phyloP scores from a whole-genome alignment of 495 filamentous ascomycete species.

The Penicillium odoratum region DNA sequence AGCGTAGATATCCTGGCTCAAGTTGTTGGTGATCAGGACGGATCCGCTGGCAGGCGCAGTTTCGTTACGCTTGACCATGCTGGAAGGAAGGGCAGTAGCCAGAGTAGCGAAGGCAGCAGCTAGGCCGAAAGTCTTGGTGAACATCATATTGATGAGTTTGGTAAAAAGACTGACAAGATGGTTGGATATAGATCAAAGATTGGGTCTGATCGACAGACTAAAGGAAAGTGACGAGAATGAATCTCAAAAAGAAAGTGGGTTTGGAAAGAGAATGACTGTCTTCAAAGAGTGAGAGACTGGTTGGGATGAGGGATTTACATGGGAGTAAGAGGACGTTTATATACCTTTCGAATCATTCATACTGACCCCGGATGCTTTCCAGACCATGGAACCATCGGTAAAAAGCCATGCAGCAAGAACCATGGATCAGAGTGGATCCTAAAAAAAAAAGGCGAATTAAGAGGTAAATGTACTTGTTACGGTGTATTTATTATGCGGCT shows the following conservation, averaged over 20 bases:
- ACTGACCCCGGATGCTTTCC: too few species aligned
- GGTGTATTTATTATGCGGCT: too few species aligned
- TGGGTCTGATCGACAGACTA: conserved; percentile 31
- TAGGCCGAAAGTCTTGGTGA: conserved; percentile 44
- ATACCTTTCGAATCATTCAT: conserved; percentile 13
- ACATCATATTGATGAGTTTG: conserved; percentile 42
- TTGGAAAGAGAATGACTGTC: conserved; percentile 14
- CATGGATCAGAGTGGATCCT: too few species aligned
- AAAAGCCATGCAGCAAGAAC: conserved; percentile 12
- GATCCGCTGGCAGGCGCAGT: conserved; percentile 28
- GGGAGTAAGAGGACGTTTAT: conserved; percentile 18
- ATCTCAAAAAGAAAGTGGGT: conserved; percentile 26
- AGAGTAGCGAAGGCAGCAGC: conserved; percentile 39
- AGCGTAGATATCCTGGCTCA: conserved; percentile 37
- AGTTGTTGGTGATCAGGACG: conserved; percentile 42
- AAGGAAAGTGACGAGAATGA: conserved; percentile 26
- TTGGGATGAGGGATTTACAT: conserved; percentile 11
- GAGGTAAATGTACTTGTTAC: too few species aligned
- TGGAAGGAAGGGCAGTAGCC: conserved; percentile 39
- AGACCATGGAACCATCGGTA: too few species aligned
- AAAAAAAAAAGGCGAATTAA: too few species aligned
- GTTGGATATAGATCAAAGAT: conserved; percentile 13
- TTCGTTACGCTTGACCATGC: conserved; percentile 24
- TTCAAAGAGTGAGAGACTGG: conserved; percentile 18
- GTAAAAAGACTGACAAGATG: conserved; percentile 16